Evolutionary conservation across 805 yeast genomes (phyloP).

Genomic region (Lachancea fermentati): DNA sequence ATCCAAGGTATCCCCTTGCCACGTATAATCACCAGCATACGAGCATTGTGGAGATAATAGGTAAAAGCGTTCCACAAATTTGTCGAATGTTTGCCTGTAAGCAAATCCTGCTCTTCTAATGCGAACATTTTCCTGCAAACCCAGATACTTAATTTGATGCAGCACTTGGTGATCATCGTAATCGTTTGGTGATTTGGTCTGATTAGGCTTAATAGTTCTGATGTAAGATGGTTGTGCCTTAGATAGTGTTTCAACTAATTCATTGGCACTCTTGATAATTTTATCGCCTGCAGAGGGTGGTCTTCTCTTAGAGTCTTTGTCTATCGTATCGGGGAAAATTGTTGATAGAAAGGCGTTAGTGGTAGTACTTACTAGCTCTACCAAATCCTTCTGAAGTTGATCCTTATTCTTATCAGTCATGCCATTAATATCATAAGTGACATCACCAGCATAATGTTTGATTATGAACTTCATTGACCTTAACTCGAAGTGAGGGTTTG

Average conservation of each 20-base stretch:
- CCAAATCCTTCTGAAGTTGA: constrained; percentile 79
- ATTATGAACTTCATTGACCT: constrained; percentile 82
- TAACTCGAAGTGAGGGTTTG: constrained; percentile 82
- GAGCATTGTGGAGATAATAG: constrained; percentile 83
- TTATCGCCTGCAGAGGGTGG: constrained; percentile 97
- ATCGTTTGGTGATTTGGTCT: constrained; percentile 83
- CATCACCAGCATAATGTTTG: constrained; percentile 98
- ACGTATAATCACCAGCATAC: constrained; percentile 77
- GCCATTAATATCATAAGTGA: constrained; percentile 77
- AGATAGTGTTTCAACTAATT: constrained; percentile 81
- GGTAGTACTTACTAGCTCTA: constrained; percentile 72
- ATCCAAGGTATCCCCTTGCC: constrained; percentile 53
- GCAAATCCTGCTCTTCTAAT: constrained; percentile 99
- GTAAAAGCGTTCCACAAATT: constrained; percentile 91
- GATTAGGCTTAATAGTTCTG: constrained; percentile 96
- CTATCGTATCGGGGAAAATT: constrained; percentile 61
- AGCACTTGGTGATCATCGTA: constrained; percentile 84
- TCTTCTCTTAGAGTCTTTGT: constrained; percentile 65
- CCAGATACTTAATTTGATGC: constrained; percentile 93
- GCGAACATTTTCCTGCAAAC: constrained; percentile 93
- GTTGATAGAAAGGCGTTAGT: constrained; percentile 53
- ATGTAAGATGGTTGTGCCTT: constrained; percentile 93
- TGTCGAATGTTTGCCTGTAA: constrained; percentile 92
- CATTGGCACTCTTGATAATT: constrained; percentile 86
- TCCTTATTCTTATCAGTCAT: constrained; percentile 98